Evolutionary conservation across 495 filamentous ascomycete species (phyloP).

Genomic region (Podospora sp.): DNA sequence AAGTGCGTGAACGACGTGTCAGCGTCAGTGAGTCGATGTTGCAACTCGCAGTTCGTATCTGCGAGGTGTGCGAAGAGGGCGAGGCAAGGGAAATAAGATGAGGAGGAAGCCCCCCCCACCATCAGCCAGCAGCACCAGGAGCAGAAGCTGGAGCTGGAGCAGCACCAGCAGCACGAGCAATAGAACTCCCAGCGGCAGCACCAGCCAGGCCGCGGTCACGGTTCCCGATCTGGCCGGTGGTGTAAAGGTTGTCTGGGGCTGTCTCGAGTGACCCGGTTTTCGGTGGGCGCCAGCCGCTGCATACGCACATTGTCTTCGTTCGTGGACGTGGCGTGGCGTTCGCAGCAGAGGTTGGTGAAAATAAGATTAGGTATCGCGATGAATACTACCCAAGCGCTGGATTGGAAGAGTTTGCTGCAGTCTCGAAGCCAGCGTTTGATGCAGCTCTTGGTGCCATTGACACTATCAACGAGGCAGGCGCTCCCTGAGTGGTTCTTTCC

Average conservation of each 20-base stretch:
- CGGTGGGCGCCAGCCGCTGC: neutral
- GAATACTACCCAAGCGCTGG: conserved; percentile 12
- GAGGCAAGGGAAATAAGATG: neutral
- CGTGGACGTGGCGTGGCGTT: neutral
- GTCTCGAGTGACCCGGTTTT: neutral
- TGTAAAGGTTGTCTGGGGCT: neutral
- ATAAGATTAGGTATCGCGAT: conserved; percentile 16
- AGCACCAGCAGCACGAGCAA: neutral
- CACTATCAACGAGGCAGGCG: neutral
- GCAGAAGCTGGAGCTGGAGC: neutral
- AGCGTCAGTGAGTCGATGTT: neutral
- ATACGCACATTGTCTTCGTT: neutral
- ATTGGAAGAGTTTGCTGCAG: conserved; percentile 16
- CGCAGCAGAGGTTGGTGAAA: conserved; percentile 1
- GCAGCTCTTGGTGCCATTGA: neutral
- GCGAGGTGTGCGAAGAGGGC: neutral
- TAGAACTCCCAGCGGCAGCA: neutral
- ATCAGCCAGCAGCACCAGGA: neutral
- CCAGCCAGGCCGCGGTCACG: neutral
- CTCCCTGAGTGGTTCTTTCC: neutral
- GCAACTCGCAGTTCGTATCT: conserved; percentile 16
- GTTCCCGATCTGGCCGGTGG: neutral
- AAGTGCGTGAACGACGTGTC: neutral
- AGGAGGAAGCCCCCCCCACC: neutral
- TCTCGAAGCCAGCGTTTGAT: conserved; percentile 6